These are phyloP conservation scores for Cubamyces sp. DNA, from an alignment of 768 basidiomycete species.

Conservation along the genomic window DNA sequence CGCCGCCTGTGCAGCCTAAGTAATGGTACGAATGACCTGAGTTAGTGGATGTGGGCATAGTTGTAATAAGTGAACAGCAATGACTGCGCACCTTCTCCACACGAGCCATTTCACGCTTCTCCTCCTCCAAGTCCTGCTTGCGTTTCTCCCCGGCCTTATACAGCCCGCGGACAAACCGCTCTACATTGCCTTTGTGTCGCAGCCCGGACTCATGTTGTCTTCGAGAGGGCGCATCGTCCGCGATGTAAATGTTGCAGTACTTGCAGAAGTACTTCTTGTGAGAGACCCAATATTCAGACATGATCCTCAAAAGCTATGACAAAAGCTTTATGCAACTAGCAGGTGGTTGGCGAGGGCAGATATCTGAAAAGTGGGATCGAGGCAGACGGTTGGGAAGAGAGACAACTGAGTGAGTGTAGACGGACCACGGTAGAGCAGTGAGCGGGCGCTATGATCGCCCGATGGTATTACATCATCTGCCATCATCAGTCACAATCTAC, in stretches of 20 bases:
- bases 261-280: constrained; percentile 94
- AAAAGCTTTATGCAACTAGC: not conserved
- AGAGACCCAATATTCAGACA: constrained; percentile 94
- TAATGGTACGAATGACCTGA: constrained; percentile 9
- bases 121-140: constrained; percentile 83
- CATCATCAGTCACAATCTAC: too few relatives aligned
- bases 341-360: too few relatives aligned
- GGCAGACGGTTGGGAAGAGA: too few relatives aligned
- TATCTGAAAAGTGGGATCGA: too few relatives aligned
- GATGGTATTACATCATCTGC: too few relatives aligned
- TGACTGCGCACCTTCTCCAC: constrained; percentile 71
- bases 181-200: constrained; percentile 92
- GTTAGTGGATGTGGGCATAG: not conserved
- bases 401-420: too few relatives aligned
- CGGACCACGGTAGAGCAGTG: too few relatives aligned
- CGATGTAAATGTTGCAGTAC: constrained; percentile 96
- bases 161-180: constrained; percentile 87
- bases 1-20: constrained; percentile 77
- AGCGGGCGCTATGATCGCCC: too few relatives aligned
- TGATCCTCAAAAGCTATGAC: constrained; percentile 34
- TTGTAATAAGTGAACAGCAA: not conserved
- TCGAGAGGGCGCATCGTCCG: constrained; percentile 93
- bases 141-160: constrained; percentile 93
- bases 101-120: constrained; percentile 82
- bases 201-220: constrained; percentile 92